Base-by-base conservation (phyloP, 2,329 filamentous ascomycete genomes). In the Scedosporium boydii region DNA sequence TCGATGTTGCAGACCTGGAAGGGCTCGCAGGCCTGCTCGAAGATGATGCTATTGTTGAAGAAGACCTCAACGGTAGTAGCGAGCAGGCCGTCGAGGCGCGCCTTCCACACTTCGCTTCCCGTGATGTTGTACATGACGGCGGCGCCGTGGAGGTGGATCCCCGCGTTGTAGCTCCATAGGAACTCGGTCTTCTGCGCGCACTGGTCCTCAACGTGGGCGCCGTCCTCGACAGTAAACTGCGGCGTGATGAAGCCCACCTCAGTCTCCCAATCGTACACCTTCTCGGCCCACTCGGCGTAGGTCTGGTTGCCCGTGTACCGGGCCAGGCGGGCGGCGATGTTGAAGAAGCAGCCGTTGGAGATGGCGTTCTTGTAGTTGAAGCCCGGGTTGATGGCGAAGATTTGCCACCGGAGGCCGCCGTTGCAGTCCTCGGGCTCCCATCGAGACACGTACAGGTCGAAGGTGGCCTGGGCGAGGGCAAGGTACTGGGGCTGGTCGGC, bases 361-460 rank as follows among this genome's bases (percentile, higher is more conserved):
- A 88, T 87, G 23, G 82, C 80, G 74, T 88, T 88, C 70, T 88
- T 87, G 76, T 87, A 87, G 72, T 83, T 78, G 74, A 78, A 87
- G 59, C 90, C 90, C 63, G 80, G 83, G 75, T 92, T 92, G 76
- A 87, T 90, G 12, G 84, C 80, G 76, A 88, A 93, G 65, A 96
- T 89, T 76, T 96, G 91, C 92, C 92, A 96, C 66, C 88, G 85
- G 66, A 96, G 74, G 9, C 91, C 91, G 59, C 91, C 91, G 57
- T 76, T 78, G 72, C 91, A 96, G 61, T 71, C 66, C 0, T 75
- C 69, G 2, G 74, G 76, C 67, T 95, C 87, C 88, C 90, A 93
- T 23, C 90, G 83, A 21, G 75, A 74, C 2, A 84, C 85, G 69
- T 91, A 91, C 59, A 88, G 86, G 76, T 93, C 91, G 74, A 93